phyloP scores from a whole-genome alignment of 2,329 filamentous ascomycete species.

The Endocalyx cinctus region DNA sequence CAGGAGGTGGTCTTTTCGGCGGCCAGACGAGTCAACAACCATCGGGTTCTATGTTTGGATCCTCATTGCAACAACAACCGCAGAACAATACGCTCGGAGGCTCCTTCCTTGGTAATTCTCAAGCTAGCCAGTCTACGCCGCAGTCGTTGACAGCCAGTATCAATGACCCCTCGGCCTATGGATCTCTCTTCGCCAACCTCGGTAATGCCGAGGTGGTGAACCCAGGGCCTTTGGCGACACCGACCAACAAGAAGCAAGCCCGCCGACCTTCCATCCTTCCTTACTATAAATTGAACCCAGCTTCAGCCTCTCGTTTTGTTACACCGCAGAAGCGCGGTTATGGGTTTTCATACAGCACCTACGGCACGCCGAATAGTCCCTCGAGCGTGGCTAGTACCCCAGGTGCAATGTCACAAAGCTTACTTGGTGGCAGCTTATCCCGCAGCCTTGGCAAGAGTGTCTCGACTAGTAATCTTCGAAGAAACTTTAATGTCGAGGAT shows the following conservation, averaged over 20 bases:
- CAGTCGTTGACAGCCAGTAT: conserved; percentile 74
- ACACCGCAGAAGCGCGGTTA: conserved; percentile 85
- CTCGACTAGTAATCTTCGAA: conserved; percentile 79
- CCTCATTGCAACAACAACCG: conserved; percentile 43
- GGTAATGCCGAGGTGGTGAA: conserved; percentile 59
- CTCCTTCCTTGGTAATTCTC: conserved; percentile 57
- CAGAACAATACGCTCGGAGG: conserved; percentile 40
- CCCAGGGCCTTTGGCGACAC: conserved; percentile 87
- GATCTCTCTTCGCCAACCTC: conserved; percentile 78
- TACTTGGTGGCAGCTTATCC: conserved; percentile 62
- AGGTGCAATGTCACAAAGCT: conserved; percentile 59
- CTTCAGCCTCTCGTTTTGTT: conserved; percentile 70
- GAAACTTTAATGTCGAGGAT: conserved; percentile 75
- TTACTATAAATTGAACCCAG: conserved; percentile 81
- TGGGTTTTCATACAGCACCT: conserved; percentile 90
- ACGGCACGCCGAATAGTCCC: conserved; percentile 72
- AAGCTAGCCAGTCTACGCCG: conserved; percentile 45
- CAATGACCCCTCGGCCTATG: conserved; percentile 82
- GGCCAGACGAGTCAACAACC: conserved; percentile 40
- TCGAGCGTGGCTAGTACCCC: conserved; percentile 67
- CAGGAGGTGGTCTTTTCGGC: conserved; percentile 52
- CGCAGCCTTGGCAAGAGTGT: conserved; percentile 80
- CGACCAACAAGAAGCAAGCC: conserved; percentile 69
- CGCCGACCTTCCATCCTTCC: conserved; percentile 78
- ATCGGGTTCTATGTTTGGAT: conserved; percentile 42